These are phyloP conservation scores for Berberis thunbergii DNA, from an alignment of 164 flowering plant species.

Conservation along the genomic window DNA sequence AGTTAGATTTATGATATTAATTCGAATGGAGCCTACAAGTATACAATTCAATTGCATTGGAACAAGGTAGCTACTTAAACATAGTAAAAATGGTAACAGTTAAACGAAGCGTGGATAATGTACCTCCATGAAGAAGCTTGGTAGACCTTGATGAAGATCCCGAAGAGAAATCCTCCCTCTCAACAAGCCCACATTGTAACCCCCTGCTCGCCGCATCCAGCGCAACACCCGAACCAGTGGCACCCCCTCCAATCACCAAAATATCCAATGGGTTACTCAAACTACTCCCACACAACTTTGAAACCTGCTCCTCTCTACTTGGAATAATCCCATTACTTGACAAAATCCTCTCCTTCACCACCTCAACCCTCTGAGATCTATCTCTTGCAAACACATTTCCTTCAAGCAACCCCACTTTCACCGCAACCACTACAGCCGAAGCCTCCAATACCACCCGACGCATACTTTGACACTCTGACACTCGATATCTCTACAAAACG, in stretches of 20 bases:
- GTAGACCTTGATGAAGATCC: constrained; percentile 23
- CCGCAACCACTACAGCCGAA: constrained; percentile 14
- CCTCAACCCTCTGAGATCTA: neutral
- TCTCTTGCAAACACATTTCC: constrained; percentile 11
- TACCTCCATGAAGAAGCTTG: constrained; percentile 28
- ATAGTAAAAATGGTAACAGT: neutral
- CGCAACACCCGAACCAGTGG: constrained; percentile 21
- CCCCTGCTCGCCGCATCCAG: constrained; percentile 22
- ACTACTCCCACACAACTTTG: constrained; percentile 10
- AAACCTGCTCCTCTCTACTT: constrained; percentile 9
- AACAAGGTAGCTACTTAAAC: neutral
- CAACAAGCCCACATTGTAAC: constrained; percentile 17
- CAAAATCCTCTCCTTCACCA: constrained; percentile 12
- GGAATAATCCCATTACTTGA: constrained; percentile 13
- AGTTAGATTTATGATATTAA: no score
- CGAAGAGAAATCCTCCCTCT: constrained; percentile 22
- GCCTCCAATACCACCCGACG: constrained; percentile 10
- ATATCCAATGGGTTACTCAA: constrained; percentile 11
- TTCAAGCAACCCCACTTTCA: constrained; percentile 6
- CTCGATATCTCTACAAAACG: no score
- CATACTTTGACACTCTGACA: neutral
- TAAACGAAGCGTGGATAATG: neutral
- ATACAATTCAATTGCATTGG: no score
- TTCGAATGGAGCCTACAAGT: no score
- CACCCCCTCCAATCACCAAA: constrained; percentile 24